Conservation (phyloP, 108 stramenopile genomes). For the Cyclotella baltica region DNA sequence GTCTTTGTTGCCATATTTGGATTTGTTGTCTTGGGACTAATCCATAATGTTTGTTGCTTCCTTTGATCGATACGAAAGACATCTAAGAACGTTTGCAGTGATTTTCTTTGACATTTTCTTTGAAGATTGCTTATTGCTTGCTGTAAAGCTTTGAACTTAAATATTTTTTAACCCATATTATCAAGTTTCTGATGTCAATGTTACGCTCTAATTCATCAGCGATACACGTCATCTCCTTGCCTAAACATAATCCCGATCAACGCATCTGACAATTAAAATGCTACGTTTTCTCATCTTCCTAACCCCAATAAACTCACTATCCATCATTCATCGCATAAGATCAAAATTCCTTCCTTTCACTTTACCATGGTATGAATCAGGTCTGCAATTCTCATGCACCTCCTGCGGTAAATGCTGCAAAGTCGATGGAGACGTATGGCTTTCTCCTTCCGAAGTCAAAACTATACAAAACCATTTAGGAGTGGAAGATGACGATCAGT, state of each 20-base stretch:
- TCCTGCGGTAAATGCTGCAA: conserved; percentile 74
- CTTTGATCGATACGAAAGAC: too few relatives aligned
- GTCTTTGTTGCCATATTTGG: too few relatives aligned
- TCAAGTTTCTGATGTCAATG: too few relatives aligned
- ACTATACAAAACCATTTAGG: conserved; percentile 34
- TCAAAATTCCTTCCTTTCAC: conserved; percentile 25
- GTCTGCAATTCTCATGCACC: conserved; percentile 56
- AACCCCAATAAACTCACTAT: background rate
- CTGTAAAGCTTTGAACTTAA: too few relatives aligned
- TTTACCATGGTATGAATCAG: conserved; percentile 48
- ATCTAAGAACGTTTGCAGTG: too few relatives aligned
- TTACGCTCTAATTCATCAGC: too few relatives aligned
- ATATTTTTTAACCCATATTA: too few relatives aligned
- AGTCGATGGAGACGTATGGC: conserved; percentile 68
- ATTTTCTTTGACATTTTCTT: too few relatives aligned
- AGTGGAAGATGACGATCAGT: conserved; percentile 10
- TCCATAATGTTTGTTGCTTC: too few relatives aligned
- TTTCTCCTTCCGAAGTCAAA: conserved; percentile 59
- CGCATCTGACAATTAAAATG: background rate
- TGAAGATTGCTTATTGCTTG: too few relatives aligned
- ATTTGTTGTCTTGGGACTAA: too few relatives aligned
- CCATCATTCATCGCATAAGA: conserved; percentile 26
- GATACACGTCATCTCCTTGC: background rate
- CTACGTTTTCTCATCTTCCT: background rate
- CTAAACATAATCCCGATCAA: background rate